A percentile compares a stretch with the other conserved stretches of the same genome.
phyloP scores from a whole-genome alignment of 176 grass and related monocot genomes.

The Pontederia crassipes region DNA sequence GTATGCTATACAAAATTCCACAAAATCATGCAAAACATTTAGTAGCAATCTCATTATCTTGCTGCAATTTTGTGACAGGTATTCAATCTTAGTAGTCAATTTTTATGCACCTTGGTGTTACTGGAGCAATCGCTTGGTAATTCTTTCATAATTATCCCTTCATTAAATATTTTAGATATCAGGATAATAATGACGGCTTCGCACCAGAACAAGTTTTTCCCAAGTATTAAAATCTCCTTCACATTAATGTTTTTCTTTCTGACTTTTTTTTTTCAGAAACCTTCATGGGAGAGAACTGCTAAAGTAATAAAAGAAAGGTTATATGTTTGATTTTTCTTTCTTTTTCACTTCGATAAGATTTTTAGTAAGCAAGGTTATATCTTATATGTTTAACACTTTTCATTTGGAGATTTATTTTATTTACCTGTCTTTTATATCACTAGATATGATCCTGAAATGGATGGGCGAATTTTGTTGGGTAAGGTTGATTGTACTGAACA shows the following conservation, averaged over 20 bases:
- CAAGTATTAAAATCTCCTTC: neutral
- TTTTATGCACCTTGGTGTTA: slow-evolving; percentile 99
- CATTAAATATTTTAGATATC: neutral
- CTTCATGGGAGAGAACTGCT: slow-evolving; percentile 86
- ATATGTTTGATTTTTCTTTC: neutral
- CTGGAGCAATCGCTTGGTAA: slow-evolving; percentile 95
- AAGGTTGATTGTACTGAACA: slow-evolving; percentile 85
- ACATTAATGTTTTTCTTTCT: slow-evolving; percentile 1
- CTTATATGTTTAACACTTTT: neutral
- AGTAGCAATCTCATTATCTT: neutral
- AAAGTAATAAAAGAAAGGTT: slow-evolving; percentile 92
- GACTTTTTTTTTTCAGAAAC: slow-evolving; percentile 56
- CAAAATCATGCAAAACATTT: no score
- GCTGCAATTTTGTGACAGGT: slow-evolving; percentile 35
- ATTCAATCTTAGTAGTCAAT: slow-evolving; percentile 80
- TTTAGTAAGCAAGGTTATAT: no score
- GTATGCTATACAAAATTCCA: no score
- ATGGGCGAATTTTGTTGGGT: slow-evolving; percentile 73
- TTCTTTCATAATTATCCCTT: neutral
- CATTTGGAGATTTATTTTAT: slow-evolving; percentile 4
- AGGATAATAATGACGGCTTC: neutral
- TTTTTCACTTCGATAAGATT: neutral
- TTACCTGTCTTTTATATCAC: slow-evolving; percentile 11
- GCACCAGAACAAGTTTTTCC: neutral
- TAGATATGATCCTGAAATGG: slow-evolving; percentile 97